A percentile compares a stretch with the other conserved stretches of the same genome.
Conservation (phyloP, 768 basidiomycete species). For the Lactifluus volemus region DNA sequence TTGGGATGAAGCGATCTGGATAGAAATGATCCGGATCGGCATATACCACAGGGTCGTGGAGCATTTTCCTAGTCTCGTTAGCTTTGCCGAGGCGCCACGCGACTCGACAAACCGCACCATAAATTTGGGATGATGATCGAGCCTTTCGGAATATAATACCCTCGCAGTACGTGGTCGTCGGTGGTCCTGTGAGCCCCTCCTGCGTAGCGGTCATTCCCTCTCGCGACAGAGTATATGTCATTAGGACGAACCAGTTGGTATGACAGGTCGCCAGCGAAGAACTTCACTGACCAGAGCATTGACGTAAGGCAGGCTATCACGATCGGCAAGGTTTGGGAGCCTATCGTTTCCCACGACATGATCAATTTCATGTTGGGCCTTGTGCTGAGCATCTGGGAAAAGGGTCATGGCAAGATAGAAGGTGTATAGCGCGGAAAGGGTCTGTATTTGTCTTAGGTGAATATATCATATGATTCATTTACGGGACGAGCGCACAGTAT, state of each 20-base stretch:
- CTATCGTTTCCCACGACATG: slow-evolving; percentile 14
- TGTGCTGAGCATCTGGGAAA: slow-evolving; percentile 14
- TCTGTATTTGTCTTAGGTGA: not conserved
- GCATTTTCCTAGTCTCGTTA: slow-evolving; percentile 21
- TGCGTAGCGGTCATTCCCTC: not conserved
- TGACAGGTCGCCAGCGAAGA: slow-evolving; percentile 16
- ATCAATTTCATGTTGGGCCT: slow-evolving; percentile 21
- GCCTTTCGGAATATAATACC: slow-evolving; percentile 27
- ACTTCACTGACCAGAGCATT: slow-evolving; percentile 18
- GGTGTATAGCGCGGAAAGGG: slow-evolving; percentile 3
- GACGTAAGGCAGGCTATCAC: slow-evolving; percentile 17
- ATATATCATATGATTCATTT: not conserved
- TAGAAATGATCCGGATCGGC: slow-evolving; percentile 21
- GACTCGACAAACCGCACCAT: slow-evolving; percentile 20
- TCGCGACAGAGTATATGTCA: not conserved
- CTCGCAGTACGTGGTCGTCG: not conserved
- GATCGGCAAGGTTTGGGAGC: slow-evolving; percentile 18
- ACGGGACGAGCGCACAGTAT: slow-evolving; percentile 10
- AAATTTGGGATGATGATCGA: slow-evolving; percentile 29
- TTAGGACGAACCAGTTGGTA: slow-evolving; percentile 5
- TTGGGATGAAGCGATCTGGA: slow-evolving; percentile 24
- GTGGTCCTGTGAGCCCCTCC: not conserved
- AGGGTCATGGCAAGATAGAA: slow-evolving; percentile 19
- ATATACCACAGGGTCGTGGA: slow-evolving; percentile 24
- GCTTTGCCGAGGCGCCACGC: not conserved